A percentile compares a stretch with the other conserved stretches of the same genome.
Evolutionary conservation across 2,329 filamentous ascomycete genomes (phyloP).

Genomic region (Nannizziopsis arthrosporioides): DNA sequence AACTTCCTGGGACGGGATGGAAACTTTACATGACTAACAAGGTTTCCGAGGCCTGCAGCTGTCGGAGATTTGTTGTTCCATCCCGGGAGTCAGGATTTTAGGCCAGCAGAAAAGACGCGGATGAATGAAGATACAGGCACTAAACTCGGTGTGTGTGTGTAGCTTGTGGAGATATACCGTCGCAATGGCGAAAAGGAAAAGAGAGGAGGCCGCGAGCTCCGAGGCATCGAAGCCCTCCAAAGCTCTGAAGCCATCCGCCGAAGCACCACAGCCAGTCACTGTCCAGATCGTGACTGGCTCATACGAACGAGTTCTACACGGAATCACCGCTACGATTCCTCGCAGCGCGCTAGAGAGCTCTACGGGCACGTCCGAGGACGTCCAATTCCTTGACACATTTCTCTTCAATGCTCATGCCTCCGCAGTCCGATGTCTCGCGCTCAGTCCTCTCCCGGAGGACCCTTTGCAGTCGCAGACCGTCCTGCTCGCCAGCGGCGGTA

Average conservation of each 20-base stretch:
- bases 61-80: no score
- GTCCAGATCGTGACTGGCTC: constrained; percentile 86
- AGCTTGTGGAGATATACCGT: not conserved
- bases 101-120: no score
- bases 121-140: not conserved
- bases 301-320: constrained; percentile 87
- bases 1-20: no score
- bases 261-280: constrained; percentile 33
- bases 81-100: no score
- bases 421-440: constrained; percentile 74
- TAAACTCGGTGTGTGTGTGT: not conserved
- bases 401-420: constrained; percentile 89
- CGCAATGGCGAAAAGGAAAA: constrained; percentile 38
- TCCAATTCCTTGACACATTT: constrained; percentile 80
- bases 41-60: no score
- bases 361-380: constrained; percentile 20
- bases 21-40: no score
- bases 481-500: constrained; percentile 79
- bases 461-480: constrained; percentile 60
- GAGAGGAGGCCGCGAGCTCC: constrained; percentile 24
- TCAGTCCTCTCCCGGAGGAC: constrained; percentile 58
- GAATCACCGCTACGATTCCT: constrained; percentile 62
- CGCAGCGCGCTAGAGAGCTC: constrained; percentile 19
- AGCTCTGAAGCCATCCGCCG: constrained; percentile 2
- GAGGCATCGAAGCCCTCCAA: constrained; percentile 17